A percentile compares a stretch with the other conserved stretches of the same genome.
These are phyloP conservation scores for Sclerospora graminicola DNA, from an alignment of 352 stramenopile species.

Conservation along the genomic window DNA sequence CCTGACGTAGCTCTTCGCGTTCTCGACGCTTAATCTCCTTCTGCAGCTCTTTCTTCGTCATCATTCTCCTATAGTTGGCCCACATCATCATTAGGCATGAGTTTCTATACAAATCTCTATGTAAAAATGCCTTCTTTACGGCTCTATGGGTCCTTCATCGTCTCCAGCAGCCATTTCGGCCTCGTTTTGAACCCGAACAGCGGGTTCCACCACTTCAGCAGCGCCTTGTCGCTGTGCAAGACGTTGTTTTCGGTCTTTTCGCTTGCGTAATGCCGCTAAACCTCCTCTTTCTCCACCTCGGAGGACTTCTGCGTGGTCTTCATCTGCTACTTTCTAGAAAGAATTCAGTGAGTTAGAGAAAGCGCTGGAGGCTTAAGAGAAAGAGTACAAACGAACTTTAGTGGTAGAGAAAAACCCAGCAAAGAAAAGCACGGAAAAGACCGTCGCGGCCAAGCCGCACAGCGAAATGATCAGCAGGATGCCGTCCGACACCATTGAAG, in stretches of 20 bases:
- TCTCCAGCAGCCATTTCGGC: constrained; percentile 4
- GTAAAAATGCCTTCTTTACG: constrained; percentile 26
- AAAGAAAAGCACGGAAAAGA: constrained; percentile 51
- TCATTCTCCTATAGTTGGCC: constrained; percentile 19
- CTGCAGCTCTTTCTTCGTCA: constrained; percentile 70
- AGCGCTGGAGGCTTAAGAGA: no score
- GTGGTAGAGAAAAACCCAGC: constrained; percentile 45
- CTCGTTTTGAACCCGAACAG: constrained; percentile 12
- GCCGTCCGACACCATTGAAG: constrained; percentile 55
- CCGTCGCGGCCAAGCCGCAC: constrained; percentile 33
- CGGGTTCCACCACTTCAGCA: constrained; percentile 2
- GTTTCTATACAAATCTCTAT: background rate
- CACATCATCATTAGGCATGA: background rate
- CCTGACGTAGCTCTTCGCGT: constrained; percentile 57
- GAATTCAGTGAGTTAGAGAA: no score
- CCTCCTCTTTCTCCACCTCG: constrained; percentile 32
- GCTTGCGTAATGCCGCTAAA: constrained; percentile 48
- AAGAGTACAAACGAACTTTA: constrained; percentile 16
- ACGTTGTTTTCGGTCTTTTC: constrained; percentile 50
- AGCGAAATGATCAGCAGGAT: constrained; percentile 44
- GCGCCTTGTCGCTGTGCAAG: constrained; percentile 15
- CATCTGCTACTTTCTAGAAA: constrained; percentile 25
- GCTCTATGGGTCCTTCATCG: constrained; percentile 22
- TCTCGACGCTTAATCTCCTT: constrained; percentile 74
- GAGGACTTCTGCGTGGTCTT: constrained; percentile 21